Percentiles rank a stretch among this genome's conserved stretches.
Evolutionary conservation across 169 alveolate genomes (phyloP).

Genomic region (Plasmodium ovale): DNA sequence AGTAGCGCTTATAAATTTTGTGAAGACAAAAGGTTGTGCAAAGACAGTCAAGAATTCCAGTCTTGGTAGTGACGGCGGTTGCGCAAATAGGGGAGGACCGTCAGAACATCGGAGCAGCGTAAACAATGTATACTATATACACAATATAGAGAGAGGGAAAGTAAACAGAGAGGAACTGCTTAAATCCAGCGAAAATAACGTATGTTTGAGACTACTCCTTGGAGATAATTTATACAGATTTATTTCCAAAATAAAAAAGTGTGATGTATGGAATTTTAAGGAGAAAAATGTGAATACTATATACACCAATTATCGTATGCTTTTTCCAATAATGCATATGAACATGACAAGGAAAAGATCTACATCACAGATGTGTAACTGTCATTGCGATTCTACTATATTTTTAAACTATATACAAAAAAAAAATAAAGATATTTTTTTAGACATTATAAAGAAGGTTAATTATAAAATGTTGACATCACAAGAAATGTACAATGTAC

Average conservation of each 20-base stretch:
- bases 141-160: constrained; percentile 44
- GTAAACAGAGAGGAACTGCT: constrained; percentile 47
- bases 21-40: background rate
- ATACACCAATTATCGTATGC: constrained; percentile 9
- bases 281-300: constrained; percentile 22
- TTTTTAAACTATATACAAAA: constrained; percentile 19
- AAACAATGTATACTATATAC: constrained; percentile 50
- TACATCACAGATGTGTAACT: background rate
- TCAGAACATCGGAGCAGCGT: background rate
- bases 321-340: constrained; percentile 29
- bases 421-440: constrained; percentile 24
- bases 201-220: constrained; percentile 2
- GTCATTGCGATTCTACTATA: background rate
- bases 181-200: constrained; percentile 4
- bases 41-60: background rate
- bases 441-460: constrained; percentile 31
- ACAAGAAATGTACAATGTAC: constrained; percentile 41
- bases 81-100: background rate
- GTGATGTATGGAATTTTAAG: constrained; percentile 63
- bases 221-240: constrained; percentile 31
- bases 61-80: background rate
- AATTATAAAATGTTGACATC: constrained; percentile 23
- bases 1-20: constrained; percentile 16
- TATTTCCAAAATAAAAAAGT: constrained; percentile 32
- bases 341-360: constrained; percentile 3